Evolutionary conservation across 768 basidiomycete genomes (phyloP).

Genomic region (Obba rivulosa): DNA sequence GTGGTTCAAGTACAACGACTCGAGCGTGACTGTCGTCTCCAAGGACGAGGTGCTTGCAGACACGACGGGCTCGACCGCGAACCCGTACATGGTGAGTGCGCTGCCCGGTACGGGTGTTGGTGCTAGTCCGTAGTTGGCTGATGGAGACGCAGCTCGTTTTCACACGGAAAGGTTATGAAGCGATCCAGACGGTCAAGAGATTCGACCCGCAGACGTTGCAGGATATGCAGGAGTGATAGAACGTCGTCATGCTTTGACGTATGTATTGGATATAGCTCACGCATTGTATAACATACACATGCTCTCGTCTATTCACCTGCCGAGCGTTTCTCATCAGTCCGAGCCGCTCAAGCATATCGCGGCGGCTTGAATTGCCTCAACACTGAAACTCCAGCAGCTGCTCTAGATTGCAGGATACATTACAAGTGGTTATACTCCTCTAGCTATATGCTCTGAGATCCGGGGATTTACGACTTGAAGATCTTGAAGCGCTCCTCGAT

Average conservation of each 20-base stretch:
- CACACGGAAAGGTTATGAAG: conserved; percentile 70
- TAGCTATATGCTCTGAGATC: neutral
- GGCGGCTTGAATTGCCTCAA: no score
- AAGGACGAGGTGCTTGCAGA: conserved; percentile 85
- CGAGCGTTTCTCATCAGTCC: no score
- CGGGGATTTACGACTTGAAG: conserved; percentile 1
- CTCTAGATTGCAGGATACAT: no score
- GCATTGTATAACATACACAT: no score
- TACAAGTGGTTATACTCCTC: no score
- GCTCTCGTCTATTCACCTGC: no score
- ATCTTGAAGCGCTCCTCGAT: conserved; percentile 17
- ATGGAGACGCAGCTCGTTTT: conserved; percentile 61
- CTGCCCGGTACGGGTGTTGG: neutral
- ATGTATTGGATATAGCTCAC: no score
- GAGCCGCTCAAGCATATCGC: no score
- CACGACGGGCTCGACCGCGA: conserved; percentile 87
- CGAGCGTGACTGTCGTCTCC: conserved; percentile 68
- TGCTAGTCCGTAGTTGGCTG: neutral
- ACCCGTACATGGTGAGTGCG: conserved; percentile 74
- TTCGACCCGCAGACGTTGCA: conserved; percentile 28
- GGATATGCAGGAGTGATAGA: conserved; percentile 3
- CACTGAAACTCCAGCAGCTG: no score
- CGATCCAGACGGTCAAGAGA: conserved; percentile 78
- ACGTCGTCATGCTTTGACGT: no score
- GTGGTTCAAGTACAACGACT: conserved; percentile 98